Evolutionary conservation across 2,329 filamentous ascomycete species (phyloP).

Genomic region (Phialophora verrucosa): DNA sequence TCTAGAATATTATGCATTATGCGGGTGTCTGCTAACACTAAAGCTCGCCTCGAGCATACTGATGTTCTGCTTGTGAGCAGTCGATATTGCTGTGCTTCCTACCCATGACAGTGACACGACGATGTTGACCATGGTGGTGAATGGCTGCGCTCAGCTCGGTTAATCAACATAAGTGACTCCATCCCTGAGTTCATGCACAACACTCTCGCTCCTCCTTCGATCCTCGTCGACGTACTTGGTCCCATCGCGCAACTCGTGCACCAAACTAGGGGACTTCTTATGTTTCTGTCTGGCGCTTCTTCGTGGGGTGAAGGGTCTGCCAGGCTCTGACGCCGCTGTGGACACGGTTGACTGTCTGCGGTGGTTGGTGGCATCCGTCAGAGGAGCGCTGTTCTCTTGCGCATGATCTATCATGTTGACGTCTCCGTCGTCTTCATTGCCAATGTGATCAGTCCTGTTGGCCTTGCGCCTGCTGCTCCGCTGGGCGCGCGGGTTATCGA

Average conservation of each 20-base stretch:
- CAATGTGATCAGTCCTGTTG: conserved; percentile 28
- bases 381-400: conserved; percentile 3
- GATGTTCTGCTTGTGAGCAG: background rate
- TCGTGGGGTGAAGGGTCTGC: conserved; percentile 24
- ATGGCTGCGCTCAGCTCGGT: background rate
- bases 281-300: conserved; percentile 26
- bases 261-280: conserved; percentile 28
- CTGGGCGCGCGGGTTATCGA: background rate
- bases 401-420: conserved; percentile 2
- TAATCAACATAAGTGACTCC: conserved; percentile 36
- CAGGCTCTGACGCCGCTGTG: conserved; percentile 15
- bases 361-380: conserved; percentile 14
- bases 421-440: conserved; percentile 19
- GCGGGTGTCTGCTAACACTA: background rate
- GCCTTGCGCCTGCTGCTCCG: conserved; percentile 17
- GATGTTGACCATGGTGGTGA: background rate
- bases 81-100: background rate
- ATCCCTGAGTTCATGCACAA: conserved; percentile 38
- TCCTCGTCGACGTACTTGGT: conserved; percentile 38
- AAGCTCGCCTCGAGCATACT: background rate
- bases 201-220: conserved; percentile 23
- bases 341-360: conserved; percentile 28
- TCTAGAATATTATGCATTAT: background rate
- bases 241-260: conserved; percentile 40
- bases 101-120: background rate